phyloP scores from a whole-genome alignment of 2,329 filamentous ascomycete genomes.

The Colletotrichum filicis region DNA sequence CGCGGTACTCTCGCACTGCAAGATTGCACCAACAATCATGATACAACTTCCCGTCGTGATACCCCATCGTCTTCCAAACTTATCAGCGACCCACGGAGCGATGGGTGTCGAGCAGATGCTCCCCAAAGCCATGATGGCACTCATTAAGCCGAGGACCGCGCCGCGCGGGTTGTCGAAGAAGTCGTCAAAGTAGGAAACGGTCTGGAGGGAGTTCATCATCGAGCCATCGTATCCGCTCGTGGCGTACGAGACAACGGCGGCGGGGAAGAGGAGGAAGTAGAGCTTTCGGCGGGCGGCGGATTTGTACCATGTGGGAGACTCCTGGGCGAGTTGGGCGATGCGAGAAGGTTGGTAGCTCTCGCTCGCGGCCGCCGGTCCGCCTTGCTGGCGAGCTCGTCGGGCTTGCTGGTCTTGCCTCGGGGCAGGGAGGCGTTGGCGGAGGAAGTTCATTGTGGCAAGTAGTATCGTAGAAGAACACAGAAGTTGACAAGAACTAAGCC shows the following conservation, averaged over 20 bases:
- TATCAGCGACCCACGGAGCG: slow-evolving; percentile 46
- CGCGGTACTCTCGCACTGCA: slow-evolving; percentile 41
- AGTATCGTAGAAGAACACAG: background rate
- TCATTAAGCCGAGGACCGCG: slow-evolving; percentile 44
- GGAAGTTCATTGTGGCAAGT: slow-evolving; percentile 36
- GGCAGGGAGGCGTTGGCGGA: slow-evolving; percentile 41
- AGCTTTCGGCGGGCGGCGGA: slow-evolving; percentile 43
- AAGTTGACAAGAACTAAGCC: background rate
- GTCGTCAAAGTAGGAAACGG: slow-evolving; percentile 53
- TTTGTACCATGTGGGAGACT: slow-evolving; percentile 44
- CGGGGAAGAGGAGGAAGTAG: slow-evolving; percentile 47
- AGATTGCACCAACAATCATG: slow-evolving; percentile 44
- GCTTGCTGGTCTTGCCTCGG: slow-evolving; percentile 39
- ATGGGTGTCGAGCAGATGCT: slow-evolving; percentile 50
- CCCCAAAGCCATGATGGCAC: slow-evolving; percentile 59
- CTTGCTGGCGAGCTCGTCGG: slow-evolving; percentile 37
- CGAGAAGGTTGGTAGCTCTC: slow-evolving; percentile 40
- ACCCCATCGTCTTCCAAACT: slow-evolving; percentile 44
- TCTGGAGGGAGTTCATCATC: slow-evolving; percentile 62
- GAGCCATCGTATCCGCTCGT: slow-evolving; percentile 62
- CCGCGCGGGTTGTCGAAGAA: slow-evolving; percentile 49
- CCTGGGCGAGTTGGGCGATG: slow-evolving; percentile 41
- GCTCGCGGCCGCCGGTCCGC: slow-evolving; percentile 15
- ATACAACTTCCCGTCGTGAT: slow-evolving; percentile 45
- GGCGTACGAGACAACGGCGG: slow-evolving; percentile 47